Evolutionary conservation across 2,329 filamentous ascomycete species (phyloP).

Genomic region (Neonectria sp.): DNA sequence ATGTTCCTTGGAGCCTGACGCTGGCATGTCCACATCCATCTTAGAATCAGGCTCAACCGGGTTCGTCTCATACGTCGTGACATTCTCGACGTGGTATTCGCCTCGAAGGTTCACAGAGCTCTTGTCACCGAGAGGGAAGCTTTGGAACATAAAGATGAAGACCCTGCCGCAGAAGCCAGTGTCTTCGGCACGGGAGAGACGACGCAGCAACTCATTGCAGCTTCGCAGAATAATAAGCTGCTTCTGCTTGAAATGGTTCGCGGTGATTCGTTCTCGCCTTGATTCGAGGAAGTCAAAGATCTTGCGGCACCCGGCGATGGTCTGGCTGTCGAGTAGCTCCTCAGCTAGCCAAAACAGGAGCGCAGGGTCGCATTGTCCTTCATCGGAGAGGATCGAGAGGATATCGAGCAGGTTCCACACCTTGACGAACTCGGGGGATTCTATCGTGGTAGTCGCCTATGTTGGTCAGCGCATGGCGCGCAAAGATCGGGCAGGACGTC

Average conservation of each 20-base stretch:
- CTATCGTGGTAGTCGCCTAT: slow-evolving; percentile 82
- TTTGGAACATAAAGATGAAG: slow-evolving; percentile 99
- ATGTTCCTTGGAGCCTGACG: slow-evolving; percentile 53
- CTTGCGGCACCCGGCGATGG: slow-evolving; percentile 89
- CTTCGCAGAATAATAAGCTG: slow-evolving; percentile 91
- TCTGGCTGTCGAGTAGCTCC: slow-evolving; percentile 95
- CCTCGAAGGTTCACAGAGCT: slow-evolving; percentile 97
- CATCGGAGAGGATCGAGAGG: slow-evolving; percentile 88
- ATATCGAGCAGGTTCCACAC: slow-evolving; percentile 97
- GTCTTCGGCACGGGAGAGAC: slow-evolving; percentile 95
- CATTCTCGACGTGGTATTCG: slow-evolving; percentile 96
- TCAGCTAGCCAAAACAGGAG: slow-evolving; percentile 93
- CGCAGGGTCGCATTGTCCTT: slow-evolving; percentile 82
- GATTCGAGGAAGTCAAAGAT: slow-evolving; percentile 98
- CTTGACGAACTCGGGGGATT: slow-evolving; percentile 82
- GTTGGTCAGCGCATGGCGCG: slow-evolving; percentile 50
- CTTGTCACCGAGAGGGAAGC: slow-evolving; percentile 95
- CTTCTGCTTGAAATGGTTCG: slow-evolving; percentile 85
- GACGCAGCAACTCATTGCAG: slow-evolving; percentile 94
- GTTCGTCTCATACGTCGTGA: slow-evolving; percentile 80
- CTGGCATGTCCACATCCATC: slow-evolving; percentile 77
- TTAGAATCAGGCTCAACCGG: slow-evolving; percentile 51
- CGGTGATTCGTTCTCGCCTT: slow-evolving; percentile 87
- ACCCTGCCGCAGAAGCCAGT: slow-evolving; percentile 97
- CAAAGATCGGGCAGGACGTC: slow-evolving; percentile 11